A percentile compares a stretch with the other conserved stretches of the same genome.
These are phyloP conservation scores for Parastagonospora avenae DNA, from an alignment of 2,329 filamentous ascomycete species.

Conservation along the genomic window DNA sequence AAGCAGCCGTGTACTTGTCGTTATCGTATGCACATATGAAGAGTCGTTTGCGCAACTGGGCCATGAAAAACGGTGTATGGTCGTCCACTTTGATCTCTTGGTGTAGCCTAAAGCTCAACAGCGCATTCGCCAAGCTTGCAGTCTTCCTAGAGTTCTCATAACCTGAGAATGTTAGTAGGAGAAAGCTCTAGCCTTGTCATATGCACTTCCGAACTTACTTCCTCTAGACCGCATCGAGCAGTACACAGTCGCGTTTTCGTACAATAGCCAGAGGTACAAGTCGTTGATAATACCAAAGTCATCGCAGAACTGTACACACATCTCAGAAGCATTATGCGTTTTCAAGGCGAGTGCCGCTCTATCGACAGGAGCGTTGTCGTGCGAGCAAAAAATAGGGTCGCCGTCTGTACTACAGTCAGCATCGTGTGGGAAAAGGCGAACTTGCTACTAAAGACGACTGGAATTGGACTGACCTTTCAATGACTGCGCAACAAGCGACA, in stretches of 20 bases:
- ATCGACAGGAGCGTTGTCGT: conserved; percentile 34
- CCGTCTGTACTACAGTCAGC: conserved; percentile 27
- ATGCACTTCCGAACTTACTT: conserved; percentile 21
- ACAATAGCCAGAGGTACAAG: conserved; percentile 41
- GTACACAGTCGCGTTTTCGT: conserved; percentile 34
- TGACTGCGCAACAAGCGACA: conserved; percentile 43
- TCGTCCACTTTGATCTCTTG: conserved; percentile 39
- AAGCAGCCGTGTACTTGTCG: conserved; percentile 59
- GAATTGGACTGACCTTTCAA: conserved; percentile 25
- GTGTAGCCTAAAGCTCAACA: conserved; percentile 46
- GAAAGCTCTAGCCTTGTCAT: neutral
- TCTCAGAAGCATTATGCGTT: conserved; percentile 34
- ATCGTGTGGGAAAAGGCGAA: neutral
- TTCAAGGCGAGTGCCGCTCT: conserved; percentile 26
- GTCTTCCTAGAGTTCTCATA: conserved; percentile 41
- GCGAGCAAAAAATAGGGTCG: conserved; percentile 39
- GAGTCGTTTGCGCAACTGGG: conserved; percentile 41
- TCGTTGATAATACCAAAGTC: conserved; percentile 41
- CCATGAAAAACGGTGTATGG: conserved; percentile 43
- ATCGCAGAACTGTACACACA: conserved; percentile 41
- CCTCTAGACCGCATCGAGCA: conserved; percentile 35
- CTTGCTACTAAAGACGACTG: too few relatives aligned
- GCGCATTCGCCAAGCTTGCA: conserved; percentile 33
- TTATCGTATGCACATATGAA: conserved; percentile 40
- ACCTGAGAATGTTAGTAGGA: conserved; percentile 13